These are phyloP conservation scores for Avicennia marina DNA, from an alignment of 257 asterid species.

Conservation along the genomic window DNA sequence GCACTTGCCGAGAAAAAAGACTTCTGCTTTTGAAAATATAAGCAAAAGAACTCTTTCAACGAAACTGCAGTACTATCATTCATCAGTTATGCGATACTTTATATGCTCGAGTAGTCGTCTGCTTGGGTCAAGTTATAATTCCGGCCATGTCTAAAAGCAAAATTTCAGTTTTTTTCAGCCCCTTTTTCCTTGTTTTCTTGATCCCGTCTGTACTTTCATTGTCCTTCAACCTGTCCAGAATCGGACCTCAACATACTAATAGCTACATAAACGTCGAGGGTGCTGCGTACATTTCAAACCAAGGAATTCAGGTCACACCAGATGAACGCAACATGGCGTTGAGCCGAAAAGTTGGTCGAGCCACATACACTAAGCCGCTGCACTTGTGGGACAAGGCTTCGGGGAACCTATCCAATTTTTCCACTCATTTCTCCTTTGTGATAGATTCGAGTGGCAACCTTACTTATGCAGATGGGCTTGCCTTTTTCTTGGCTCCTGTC, in stretches of 20 bases:
- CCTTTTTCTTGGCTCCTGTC: conserved; percentile 14
- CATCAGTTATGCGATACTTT: too few species aligned
- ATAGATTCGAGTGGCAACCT: not conserved
- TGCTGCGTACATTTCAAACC: conserved; percentile 16
- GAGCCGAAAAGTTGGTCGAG: too few species aligned
- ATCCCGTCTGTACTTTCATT: too few species aligned
- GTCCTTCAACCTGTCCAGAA: conserved; percentile 23
- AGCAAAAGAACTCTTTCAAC: too few species aligned
- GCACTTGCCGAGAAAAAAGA: too few species aligned
- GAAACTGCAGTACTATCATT: too few species aligned
- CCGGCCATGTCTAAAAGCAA: too few species aligned
- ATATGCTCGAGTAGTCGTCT: too few species aligned
- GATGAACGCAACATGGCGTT: not conserved
- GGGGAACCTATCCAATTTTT: conserved; percentile 6
- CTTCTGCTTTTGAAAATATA: too few species aligned
- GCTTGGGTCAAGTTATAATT: too few species aligned
- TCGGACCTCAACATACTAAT: not conserved
- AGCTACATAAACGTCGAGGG: conserved; percentile 15
- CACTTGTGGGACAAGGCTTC: conserved; percentile 30
- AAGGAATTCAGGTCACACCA: conserved; percentile 35
- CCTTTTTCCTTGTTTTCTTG: too few species aligned
- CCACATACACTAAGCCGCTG: conserved; percentile 23
- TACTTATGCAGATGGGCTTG: conserved; percentile 12
- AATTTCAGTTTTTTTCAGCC: too few species aligned
- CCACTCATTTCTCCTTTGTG: conserved; percentile 28